phyloP scores from a whole-genome alignment of 768 basidiomycete genomes.

The Lactarius akahatsu region DNA sequence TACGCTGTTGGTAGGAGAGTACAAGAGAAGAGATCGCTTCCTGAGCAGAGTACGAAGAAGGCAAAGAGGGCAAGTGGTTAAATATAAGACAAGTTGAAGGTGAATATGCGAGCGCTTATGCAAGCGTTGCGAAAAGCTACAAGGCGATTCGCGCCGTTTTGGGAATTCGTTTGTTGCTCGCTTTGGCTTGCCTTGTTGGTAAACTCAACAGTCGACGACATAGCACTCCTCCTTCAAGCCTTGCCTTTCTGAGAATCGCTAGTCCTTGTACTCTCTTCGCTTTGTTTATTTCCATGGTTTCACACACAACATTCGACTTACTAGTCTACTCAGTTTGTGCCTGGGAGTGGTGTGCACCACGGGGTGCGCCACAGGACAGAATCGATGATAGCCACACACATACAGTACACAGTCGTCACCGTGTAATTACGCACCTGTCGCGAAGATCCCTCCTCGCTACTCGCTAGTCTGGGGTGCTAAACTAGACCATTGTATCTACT shows the following conservation, averaged over 20 bases:
- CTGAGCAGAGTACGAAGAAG: slow-evolving; percentile 28
- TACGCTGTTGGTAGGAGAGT: background rate
- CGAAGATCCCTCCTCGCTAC: slow-evolving; percentile 7
- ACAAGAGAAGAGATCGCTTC: slow-evolving; percentile 18
- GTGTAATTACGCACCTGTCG: slow-evolving; percentile 8
- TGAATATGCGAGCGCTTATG: slow-evolving; percentile 14
- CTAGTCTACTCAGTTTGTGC: slow-evolving; percentile 14
- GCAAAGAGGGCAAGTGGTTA: slow-evolving; percentile 18
- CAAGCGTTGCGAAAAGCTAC: slow-evolving; percentile 21
- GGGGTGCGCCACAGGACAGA: background rate
- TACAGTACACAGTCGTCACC: background rate
- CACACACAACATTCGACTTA: background rate
- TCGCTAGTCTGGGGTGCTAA: background rate
- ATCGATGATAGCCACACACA: background rate
- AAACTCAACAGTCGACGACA: background rate
- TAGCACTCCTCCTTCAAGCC: slow-evolving; percentile 10
- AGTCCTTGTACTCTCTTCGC: slow-evolving; percentile 19
- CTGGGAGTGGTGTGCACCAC: background rate
- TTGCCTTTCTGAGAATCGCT: slow-evolving; percentile 21
- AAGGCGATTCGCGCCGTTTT: slow-evolving; percentile 27
- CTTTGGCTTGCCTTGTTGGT: slow-evolving; percentile 14
- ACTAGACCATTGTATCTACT: slow-evolving; percentile 3
- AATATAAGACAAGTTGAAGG: slow-evolving; percentile 27
- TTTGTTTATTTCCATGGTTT: slow-evolving; percentile 14
- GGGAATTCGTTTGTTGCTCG: slow-evolving; percentile 29